Base-by-base conservation (phyloP, 768 basidiomycete genomes). In the Leccinum rimulosum region DNA sequence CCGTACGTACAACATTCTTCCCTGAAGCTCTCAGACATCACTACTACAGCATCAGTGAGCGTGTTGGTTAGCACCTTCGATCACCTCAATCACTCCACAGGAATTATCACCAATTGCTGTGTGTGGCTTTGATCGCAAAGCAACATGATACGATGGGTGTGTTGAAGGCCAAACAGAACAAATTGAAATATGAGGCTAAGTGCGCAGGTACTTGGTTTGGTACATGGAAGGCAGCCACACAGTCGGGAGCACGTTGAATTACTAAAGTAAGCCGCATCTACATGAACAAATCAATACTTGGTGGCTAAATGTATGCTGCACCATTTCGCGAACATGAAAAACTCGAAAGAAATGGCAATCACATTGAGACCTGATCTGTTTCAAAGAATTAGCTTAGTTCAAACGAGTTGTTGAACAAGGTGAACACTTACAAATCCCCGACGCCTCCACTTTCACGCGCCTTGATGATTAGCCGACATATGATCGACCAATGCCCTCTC, bases 221-320 rank as follows among this genome's bases (percentile, higher is more conserved):
- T 15, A 7, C 51, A 45, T 56, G 56, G 60, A 57, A 17, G 22
- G 50, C 55, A 31, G 47, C 59, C 63, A 55, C 19, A 25, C 22
- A 27, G 40, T 25, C 25, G 45, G n/a, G 25, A 19, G 4, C 47
- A n/a, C 22, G 22, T 30, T 22, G 19, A 12, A 47, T 17, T 38
- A 6, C 4, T 15, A 4, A 27, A 22, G 17, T n/a, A 43, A 31
- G 14, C 14, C 36, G 28, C 36, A 10, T 19, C 0, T 43, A 2
- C 30, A 25, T 33, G 25, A 25, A 28, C 17, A 1, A 15, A 38
- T 19, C 6, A 25, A 17, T 9, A 15, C 25, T 19, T 2, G 25
- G 10, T 25, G 25, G 27, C 28, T 1, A 36, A 33, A 12, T 15
- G 25, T 31, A 30, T 22, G n/a, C 25, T 33, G n/a, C 1, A 6